phyloP scores from a whole-genome alignment of 192 early-diverging fungal species.

The Gaertneriomyces sp. region DNA sequence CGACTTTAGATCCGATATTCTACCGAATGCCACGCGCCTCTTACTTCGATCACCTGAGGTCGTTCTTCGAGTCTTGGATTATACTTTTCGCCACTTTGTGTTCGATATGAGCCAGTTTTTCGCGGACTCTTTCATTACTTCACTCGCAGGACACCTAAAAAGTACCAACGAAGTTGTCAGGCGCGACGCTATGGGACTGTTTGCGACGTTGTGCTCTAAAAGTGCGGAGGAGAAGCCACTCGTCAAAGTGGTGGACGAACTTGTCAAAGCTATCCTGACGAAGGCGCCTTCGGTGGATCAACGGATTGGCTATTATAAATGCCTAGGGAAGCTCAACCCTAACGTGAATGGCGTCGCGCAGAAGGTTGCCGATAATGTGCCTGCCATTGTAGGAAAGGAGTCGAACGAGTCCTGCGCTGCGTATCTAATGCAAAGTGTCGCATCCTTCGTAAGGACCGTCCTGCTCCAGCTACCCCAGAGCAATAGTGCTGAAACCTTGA shows the following conservation, averaged over 20 bases:
- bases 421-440: constrained; percentile 46
- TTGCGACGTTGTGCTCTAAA: constrained; percentile 51
- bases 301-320: constrained; percentile 58
- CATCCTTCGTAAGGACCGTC: no score
- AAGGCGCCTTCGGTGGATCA: constrained; percentile 61
- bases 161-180: constrained; percentile 61
- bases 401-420: constrained; percentile 65
- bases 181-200: constrained; percentile 55
- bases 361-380: constrained; percentile 58
- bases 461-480: no score
- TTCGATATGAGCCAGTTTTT: constrained; percentile 64
- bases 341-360: constrained; percentile 22
- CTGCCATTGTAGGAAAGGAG: constrained; percentile 73
- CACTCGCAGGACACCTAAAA: constrained; percentile 55
- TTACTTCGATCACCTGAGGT: constrained; percentile 84
- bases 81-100: constrained; percentile 47
- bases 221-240: constrained; percentile 49
- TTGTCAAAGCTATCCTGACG: constrained; percentile 49
- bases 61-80: constrained; percentile 60
- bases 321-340: no score
- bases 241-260: constrained; percentile 55
- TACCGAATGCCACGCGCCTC: constrained; percentile 66
- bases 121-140: constrained; percentile 59
- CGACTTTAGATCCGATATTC: constrained; percentile 43
- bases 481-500: background rate